Evolutionary conservation across 108 stramenopile genomes (phyloP), one percentile per base, ranked within the genome.

Genomic region (Conticribra guillardii): DNA sequence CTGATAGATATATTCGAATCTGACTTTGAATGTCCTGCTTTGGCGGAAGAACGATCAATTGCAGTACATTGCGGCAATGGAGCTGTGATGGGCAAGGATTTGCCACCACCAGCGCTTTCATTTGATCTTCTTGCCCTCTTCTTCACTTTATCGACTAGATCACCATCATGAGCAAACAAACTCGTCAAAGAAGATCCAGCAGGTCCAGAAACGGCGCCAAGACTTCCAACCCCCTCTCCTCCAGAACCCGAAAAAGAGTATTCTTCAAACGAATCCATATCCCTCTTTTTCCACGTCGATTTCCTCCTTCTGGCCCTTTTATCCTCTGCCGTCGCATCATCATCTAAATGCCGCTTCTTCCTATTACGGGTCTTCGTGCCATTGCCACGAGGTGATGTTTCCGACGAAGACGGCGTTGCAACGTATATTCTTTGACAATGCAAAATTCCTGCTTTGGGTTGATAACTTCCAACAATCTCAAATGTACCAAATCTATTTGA

Each of bases 401-500:
- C 53, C 54, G 28, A 37, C 28, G 51, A 44, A n/a, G 34, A 41
- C 8, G 60, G 80, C 24, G 55, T 60, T 19, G 65, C 66, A 0
- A 90, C 88, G 62, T 94, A 94, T 67, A 89, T 84, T 53, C 88
- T 67, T 53, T 92, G 90, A 54, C 83, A 87, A 47, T 85, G 75
- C 71, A 94, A 47, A 0, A 83, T 41, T 18, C 60, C 78, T 0
- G 84, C 75, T 17, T 63, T 54, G 22, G 67, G 53, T 67, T 92
- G 73, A 8, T 82, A 85, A 54, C 83, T 82, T 8, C 93, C 93
- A 0, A 91, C 61, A 34, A 94, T 75, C 74, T 94, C 93, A 81
- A 91, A 94, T 2, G 84, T 87, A 1, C 93, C 93, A 54, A 89
- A 94, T 46, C 83, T 87, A 66, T 94, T 94, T 3, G 82, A 71